Evolutionary conservation across 345 rosid species (phyloP).

Genomic region (Arabis alpina): DNA sequence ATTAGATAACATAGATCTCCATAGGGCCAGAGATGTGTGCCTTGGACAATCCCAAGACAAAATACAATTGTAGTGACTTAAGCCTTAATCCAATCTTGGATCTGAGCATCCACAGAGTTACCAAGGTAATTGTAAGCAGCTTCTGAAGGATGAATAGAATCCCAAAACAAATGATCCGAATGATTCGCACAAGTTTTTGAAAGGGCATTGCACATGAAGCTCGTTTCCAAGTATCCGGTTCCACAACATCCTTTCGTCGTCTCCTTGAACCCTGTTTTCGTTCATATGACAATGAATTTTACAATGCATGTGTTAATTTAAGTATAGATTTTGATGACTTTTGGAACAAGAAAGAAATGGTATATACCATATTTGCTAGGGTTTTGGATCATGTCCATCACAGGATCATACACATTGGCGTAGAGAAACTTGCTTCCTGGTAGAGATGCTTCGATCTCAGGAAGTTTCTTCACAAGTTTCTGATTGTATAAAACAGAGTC

Average conservation of each 20-base stretch:
- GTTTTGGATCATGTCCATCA: slow-evolving; percentile 51
- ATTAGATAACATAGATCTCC: slow-evolving; percentile 1
- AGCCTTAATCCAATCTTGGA: slow-evolving; percentile 66
- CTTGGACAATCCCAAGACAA: neutral
- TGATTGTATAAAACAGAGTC: slow-evolving; percentile 51
- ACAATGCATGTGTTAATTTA: neutral
- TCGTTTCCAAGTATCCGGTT: slow-evolving; percentile 43
- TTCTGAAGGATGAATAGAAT: slow-evolving; percentile 51
- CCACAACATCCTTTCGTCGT: slow-evolving; percentile 58
- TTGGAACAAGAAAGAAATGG: neutral
- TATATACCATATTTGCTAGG: slow-evolving; percentile 51
- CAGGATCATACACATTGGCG: slow-evolving; percentile 47
- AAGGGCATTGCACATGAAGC: slow-evolving; percentile 40
- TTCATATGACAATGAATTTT: neutral
- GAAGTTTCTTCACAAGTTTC: slow-evolving; percentile 45
- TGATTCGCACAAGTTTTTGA: slow-evolving; percentile 40
- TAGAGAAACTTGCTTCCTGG: slow-evolving; percentile 50
- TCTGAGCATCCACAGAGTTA: slow-evolving; percentile 45
- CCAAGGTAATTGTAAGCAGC: slow-evolving; percentile 42
- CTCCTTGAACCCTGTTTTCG: slow-evolving; percentile 49
- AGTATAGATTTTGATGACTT: slow-evolving; percentile 2
- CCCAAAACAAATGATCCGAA: slow-evolving; percentile 55
- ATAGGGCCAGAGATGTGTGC: neutral
- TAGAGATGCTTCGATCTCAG: slow-evolving; percentile 40
- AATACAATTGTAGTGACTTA: slow-evolving; percentile 25